phyloP scores from a whole-genome alignment of 257 asterid genomes.

The Gentiana dahurica region DNA sequence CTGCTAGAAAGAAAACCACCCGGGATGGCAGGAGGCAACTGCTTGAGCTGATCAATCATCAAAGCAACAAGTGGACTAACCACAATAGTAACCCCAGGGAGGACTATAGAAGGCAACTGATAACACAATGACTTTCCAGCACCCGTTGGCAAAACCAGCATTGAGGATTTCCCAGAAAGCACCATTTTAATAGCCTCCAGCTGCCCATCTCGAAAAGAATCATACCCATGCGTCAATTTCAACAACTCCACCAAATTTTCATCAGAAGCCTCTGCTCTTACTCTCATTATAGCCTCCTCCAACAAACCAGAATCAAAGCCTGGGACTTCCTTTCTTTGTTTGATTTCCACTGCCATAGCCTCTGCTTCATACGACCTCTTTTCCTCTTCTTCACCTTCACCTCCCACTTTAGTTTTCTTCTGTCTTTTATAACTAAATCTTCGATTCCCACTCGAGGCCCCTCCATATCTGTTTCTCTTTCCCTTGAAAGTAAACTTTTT shows the following conservation, averaged over 20 bases:
- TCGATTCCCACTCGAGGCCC: slow-evolving; percentile 31
- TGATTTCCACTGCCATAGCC: slow-evolving; percentile 35
- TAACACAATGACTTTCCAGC: slow-evolving; percentile 89
- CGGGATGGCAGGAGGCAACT: slow-evolving; percentile 57
- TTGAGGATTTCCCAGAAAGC: slow-evolving; percentile 62
- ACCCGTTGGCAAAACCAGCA: slow-evolving; percentile 93
- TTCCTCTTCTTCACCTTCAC: slow-evolving; percentile 29
- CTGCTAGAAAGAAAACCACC: slow-evolving; percentile 83
- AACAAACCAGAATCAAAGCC: slow-evolving; percentile 24
- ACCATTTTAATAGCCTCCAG: slow-evolving; percentile 85
- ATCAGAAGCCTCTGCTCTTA: slow-evolving; percentile 53
- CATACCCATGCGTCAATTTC: slow-evolving; percentile 68
- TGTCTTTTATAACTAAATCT: slow-evolving; percentile 27
- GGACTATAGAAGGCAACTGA: slow-evolving; percentile 74
- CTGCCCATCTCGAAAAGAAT: slow-evolving; percentile 80
- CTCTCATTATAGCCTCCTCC: slow-evolving; percentile 63
- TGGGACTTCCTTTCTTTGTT: slow-evolving; percentile 21
- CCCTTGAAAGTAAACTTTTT: slow-evolving; percentile 53
- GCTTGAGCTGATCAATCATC: slow-evolving; percentile 96
- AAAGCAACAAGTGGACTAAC: slow-evolving; percentile 89
- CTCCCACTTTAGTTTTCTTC: slow-evolving; percentile 28
- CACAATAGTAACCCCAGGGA: slow-evolving; percentile 74
- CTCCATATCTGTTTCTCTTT: slow-evolving; percentile 26
- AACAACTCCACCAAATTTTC: slow-evolving; percentile 63
- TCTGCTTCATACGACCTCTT: slow-evolving; percentile 42